Percentiles rank a stretch among this genome's conserved stretches.
These are phyloP conservation scores for Anaeromyces robustus DNA, from an alignment of 192 early-diverging fungal species.

Conservation along the genomic window DNA sequence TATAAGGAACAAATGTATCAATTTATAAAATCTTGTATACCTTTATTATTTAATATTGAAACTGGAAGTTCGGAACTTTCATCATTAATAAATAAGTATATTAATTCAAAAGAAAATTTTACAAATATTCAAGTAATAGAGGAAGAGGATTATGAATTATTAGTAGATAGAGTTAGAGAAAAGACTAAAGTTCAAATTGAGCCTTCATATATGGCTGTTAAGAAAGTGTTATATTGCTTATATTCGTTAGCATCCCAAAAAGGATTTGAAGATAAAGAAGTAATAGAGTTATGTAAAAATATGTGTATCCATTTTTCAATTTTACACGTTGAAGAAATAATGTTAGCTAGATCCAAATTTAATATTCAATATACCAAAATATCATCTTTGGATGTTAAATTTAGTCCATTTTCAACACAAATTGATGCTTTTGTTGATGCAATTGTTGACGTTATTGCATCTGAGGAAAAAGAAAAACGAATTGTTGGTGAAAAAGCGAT, in stretches of 20 bases:
- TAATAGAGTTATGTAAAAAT: not conserved
- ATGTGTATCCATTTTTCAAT: not conserved
- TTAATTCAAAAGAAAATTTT: not conserved
- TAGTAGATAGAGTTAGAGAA: not conserved
- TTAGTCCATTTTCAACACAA: slow-evolving; percentile 16
- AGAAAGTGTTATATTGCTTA: not conserved
- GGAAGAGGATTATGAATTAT: not conserved
- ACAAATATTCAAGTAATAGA: not conserved
- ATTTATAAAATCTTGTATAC: not conserved
- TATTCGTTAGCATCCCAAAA: not conserved
- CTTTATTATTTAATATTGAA: not conserved
- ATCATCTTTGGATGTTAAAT: slow-evolving; percentile 9
- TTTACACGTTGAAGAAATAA: not conserved
- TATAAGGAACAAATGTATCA: not conserved
- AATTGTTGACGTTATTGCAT: slow-evolving; percentile 60
- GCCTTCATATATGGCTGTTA: not conserved
- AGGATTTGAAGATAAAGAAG: not conserved
- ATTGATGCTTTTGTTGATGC: slow-evolving; percentile 58
- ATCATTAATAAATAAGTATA: not conserved
- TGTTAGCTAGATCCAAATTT: not conserved
- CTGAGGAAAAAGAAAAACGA: slow-evolving; percentile 38
- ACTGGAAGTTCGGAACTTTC: not conserved
- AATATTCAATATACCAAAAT: not conserved
- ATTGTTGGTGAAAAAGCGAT: slow-evolving; percentile 49
- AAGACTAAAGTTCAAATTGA: not conserved